Evolutionary conservation across 352 stramenopile genomes (phyloP).

Genomic region (Pythium volutum): DNA sequence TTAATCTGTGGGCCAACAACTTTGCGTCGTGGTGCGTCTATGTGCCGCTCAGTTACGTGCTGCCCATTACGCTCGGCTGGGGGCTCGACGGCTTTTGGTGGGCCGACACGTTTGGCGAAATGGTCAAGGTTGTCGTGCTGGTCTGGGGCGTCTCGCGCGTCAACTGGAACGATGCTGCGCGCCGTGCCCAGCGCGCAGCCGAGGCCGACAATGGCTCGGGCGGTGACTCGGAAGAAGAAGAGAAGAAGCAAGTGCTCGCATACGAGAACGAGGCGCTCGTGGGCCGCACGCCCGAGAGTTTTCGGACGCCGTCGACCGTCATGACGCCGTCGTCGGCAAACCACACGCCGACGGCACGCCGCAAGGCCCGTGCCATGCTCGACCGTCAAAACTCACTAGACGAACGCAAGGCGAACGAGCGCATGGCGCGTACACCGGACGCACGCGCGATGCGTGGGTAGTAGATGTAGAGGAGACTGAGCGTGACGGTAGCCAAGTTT

Average conservation of each 20-base stretch:
- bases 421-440: constrained; percentile 25
- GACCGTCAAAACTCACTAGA: constrained; percentile 17
- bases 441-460: constrained; percentile 16
- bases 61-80: constrained; percentile 42
- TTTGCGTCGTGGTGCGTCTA: constrained; percentile 49
- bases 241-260: constrained; percentile 36
- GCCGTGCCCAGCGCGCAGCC: constrained; percentile 31
- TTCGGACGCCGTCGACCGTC: constrained; percentile 31
- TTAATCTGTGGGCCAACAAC: constrained; percentile 54
- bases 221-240: constrained; percentile 30
- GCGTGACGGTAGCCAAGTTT: no score
- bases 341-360: constrained; percentile 35
- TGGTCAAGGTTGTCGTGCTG: constrained; percentile 47
- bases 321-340: constrained; percentile 35
- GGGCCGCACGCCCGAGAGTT: constrained; percentile 34
- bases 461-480: not conserved
- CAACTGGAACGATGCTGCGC: constrained; percentile 39
- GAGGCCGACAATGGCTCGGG: constrained; percentile 26
- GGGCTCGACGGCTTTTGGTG: constrained; percentile 51
- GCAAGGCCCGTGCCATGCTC: constrained; percentile 27
- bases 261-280: constrained; percentile 48
- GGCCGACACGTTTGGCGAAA: constrained; percentile 44
- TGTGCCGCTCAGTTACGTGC: constrained; percentile 43
- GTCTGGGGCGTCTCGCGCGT: constrained; percentile 43
- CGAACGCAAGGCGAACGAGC: constrained; percentile 3